phyloP scores from a whole-genome alignment of 371 early-diverging fungal genomes.

The Rhizopus sp. region DNA sequence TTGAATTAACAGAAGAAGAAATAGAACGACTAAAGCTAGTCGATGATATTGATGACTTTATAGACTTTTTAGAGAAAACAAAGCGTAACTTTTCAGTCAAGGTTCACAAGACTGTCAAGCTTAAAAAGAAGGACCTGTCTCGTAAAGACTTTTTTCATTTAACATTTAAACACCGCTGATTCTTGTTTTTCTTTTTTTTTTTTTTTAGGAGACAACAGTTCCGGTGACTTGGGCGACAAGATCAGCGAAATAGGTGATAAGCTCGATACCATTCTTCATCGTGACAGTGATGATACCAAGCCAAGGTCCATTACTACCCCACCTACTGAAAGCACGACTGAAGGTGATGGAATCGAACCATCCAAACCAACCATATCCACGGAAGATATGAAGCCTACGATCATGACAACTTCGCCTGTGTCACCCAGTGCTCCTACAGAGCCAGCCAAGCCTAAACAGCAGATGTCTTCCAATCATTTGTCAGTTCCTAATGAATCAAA shows the following conservation, averaged over 20 bases:
- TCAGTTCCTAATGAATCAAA: not conserved
- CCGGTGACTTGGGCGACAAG: slow-evolving; percentile 12
- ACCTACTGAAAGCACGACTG: not conserved
- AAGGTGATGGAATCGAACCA: not conserved
- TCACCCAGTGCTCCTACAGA: not conserved
- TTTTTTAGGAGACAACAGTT: slow-evolving; percentile 6
- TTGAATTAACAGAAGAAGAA: slow-evolving; percentile 35
- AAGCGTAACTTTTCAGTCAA: slow-evolving; percentile 42
- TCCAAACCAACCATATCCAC: not conserved
- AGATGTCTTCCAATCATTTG: not conserved
- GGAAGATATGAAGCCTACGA: not conserved
- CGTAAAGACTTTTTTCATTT: not conserved
- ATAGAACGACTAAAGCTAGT: slow-evolving; percentile 18
- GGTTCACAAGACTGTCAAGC: slow-evolving; percentile 43
- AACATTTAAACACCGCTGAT: not conserved
- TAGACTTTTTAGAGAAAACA: slow-evolving; percentile 45
- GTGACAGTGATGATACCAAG: not conserved
- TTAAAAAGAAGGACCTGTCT: not conserved
- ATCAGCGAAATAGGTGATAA: not conserved
- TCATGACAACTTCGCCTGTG: not conserved
- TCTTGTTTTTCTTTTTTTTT: not conserved
- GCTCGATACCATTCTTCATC: not conserved
- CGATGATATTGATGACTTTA: slow-evolving; percentile 42
- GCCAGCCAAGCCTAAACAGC: not conserved
- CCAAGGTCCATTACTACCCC: not conserved